Percentiles rank a stretch among this genome's conserved stretches.
Evolutionary conservation across 176 grass and related monocot genomes (phyloP).

Genomic region (Cenchrus purpureus): DNA sequence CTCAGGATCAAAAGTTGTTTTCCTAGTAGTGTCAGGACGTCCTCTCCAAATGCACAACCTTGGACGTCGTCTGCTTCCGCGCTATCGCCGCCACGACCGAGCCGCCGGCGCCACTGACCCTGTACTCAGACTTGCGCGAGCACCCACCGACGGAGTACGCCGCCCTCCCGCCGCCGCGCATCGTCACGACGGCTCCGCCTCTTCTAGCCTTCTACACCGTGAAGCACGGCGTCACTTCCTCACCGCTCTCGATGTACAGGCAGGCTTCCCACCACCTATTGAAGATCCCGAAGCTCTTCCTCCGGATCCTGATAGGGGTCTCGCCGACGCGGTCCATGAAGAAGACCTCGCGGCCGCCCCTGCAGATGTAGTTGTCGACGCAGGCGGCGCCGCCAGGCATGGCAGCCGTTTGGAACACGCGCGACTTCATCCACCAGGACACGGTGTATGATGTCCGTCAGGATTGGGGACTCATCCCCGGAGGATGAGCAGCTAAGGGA

Average conservation of each 20-base stretch:
- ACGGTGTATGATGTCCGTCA: constrained; percentile 52
- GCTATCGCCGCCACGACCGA: constrained; percentile 6
- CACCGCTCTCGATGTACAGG: neutral
- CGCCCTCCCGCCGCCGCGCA: constrained; percentile 27
- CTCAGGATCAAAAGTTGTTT: no score
- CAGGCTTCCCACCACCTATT: constrained; percentile 32
- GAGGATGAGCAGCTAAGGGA: neutral
- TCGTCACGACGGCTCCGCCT: neutral
- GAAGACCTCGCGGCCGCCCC: constrained; percentile 52
- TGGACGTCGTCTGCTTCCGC: constrained; percentile 58
- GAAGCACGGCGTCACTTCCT: constrained; percentile 57
- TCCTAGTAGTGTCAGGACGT: constrained; percentile 45
- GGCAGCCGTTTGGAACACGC: no score
- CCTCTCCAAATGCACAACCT: constrained; percentile 52
- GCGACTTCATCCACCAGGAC: constrained; percentile 73
- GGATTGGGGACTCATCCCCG: no score
- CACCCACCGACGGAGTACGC: constrained; percentile 45
- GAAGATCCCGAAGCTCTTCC: constrained; percentile 44
- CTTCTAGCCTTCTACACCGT: constrained; percentile 33
- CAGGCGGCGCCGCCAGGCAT: constrained; percentile 60
- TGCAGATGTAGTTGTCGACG: constrained; percentile 77
- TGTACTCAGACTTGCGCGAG: constrained; percentile 50
- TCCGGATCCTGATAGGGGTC: constrained; percentile 51
- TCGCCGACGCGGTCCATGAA: constrained; percentile 71
- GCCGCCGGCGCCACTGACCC: constrained; percentile 31